Conservation (phyloP, 176 grass and related monocot species). For the Typha latifolia region DNA sequence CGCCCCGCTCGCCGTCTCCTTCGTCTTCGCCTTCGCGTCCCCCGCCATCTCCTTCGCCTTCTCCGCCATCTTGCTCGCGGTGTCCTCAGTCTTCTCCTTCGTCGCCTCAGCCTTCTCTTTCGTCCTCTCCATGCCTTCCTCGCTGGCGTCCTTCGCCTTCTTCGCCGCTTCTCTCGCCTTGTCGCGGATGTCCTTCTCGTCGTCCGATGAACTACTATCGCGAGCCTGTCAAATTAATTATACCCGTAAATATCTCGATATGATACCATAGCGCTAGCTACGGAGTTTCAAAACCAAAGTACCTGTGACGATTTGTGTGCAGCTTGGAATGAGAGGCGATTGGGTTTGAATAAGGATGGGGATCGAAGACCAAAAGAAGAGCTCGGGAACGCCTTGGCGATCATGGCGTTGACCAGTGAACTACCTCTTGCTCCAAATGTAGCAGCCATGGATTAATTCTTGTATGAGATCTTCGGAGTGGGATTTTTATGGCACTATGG, state of each 20-base stretch:
- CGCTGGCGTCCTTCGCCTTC: neutral
- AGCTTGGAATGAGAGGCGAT: neutral
- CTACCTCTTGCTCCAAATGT: neutral
- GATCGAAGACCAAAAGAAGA: neutral
- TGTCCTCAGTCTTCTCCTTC: neutral
- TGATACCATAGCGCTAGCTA: neutral
- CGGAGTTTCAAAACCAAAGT: neutral
- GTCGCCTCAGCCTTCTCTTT: neutral
- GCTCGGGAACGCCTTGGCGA: constrained; percentile 8
- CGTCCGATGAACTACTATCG: neutral
- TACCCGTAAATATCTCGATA: neutral
- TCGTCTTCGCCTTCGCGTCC: neutral
- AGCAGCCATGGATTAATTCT: neutral
- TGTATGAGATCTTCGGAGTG: neutral
- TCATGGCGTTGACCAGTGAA: neutral
- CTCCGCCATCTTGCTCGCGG: neutral
- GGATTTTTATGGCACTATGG: neutral
- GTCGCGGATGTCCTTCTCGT: neutral
- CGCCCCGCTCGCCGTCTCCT: neutral
- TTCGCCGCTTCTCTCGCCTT: neutral
- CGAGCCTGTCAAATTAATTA: neutral
- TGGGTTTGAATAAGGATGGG: neutral
- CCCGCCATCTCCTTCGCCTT: neutral
- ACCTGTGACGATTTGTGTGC: neutral
- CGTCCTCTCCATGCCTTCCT: constrained; percentile 4